Conservation (phyloP, 768 basidiomycete genomes). For the Mycena epipterygia region DNA sequence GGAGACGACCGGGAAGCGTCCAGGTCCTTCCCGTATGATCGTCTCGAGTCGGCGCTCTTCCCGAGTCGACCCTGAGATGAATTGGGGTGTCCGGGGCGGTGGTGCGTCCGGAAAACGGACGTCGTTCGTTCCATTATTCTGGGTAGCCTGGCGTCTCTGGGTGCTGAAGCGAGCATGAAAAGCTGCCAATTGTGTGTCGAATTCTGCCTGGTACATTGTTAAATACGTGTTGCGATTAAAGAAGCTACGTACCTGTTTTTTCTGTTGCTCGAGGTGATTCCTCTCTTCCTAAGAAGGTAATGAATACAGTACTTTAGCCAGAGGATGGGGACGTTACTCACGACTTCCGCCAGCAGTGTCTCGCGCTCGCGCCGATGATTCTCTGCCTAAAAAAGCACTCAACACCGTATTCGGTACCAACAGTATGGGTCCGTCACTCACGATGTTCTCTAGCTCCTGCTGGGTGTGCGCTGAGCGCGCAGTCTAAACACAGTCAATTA, state of each 20-base stretch:
- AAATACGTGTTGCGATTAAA: not conserved
- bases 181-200: not conserved
- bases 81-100: not conserved
- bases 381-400: no score
- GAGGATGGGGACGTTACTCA: not conserved
- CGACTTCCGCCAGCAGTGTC: not conserved
- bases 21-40: not conserved
- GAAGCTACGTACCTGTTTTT: not conserved
- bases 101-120: not conserved
- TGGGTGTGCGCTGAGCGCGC: not conserved
- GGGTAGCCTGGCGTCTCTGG: not conserved
- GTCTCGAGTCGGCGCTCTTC: not conserved
- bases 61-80: not conserved
- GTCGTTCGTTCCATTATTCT: not conserved
- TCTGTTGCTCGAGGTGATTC: not conserved
- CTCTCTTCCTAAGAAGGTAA: not conserved
- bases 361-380: not conserved
- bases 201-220: not conserved
- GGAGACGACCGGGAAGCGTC: not conserved
- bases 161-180: not conserved
- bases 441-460: not conserved
- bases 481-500: not conserved
- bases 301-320: not conserved
- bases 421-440: not conserved
- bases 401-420: no score